phyloP scores from a whole-genome alignment of 108 stramenopile genomes.

The Fistulifera solaris region DNA sequence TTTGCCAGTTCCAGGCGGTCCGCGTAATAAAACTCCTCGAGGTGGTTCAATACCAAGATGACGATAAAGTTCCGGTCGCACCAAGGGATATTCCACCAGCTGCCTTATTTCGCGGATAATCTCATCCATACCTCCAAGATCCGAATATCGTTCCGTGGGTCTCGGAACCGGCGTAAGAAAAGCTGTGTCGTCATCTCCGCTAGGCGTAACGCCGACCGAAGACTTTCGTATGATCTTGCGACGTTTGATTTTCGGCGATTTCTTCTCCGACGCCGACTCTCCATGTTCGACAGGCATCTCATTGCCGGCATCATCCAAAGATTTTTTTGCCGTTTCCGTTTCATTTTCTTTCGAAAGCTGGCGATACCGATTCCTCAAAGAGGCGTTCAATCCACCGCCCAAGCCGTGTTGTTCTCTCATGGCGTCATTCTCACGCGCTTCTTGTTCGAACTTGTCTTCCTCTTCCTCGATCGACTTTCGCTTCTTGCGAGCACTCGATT shows the following conservation, averaged over 20 bases:
- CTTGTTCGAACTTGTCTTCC: slow-evolving; percentile 34
- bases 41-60: slow-evolving; percentile 97
- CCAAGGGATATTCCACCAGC: slow-evolving; percentile 89
- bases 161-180: slow-evolving; percentile 49
- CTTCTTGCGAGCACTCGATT: slow-evolving; percentile 12
- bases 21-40: slow-evolving; percentile 94
- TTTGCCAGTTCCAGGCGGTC: slow-evolving; percentile 98
- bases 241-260: slow-evolving; percentile 4
- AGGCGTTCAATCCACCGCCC: slow-evolving; percentile 58
- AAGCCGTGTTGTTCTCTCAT: slow-evolving; percentile 11
- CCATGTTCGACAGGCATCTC: too few species aligned
- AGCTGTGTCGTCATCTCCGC: slow-evolving; percentile 6
- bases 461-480: slow-evolving; percentile 21
- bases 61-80: slow-evolving; percentile 91
- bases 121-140: slow-evolving; percentile 74
- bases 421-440: slow-evolving; percentile 26
- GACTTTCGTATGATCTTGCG: neutral
- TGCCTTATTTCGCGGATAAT: slow-evolving; percentile 69
- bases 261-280: neutral
- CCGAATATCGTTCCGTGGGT: slow-evolving; percentile 71
- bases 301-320: neutral
- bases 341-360: slow-evolving; percentile 40
- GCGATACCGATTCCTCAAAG: slow-evolving; percentile 51
- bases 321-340: slow-evolving; percentile 1
- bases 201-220: too few species aligned